Evolutionary conservation across 202 grass and related monocot genomes (phyloP).

Genomic region (Eragrostis tef): DNA sequence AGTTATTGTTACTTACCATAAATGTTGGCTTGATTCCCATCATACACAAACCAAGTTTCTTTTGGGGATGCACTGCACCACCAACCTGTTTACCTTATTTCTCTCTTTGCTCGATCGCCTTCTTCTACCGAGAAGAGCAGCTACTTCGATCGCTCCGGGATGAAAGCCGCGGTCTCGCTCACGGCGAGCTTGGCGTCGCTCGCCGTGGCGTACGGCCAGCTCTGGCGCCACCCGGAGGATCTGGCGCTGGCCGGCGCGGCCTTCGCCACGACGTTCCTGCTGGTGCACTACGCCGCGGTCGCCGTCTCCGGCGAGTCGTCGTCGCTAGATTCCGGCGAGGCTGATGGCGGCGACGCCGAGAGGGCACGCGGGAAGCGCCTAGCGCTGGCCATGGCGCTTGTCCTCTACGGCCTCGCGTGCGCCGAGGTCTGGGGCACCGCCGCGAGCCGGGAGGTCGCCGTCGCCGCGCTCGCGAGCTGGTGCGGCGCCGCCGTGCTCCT

Average conservation of each 20-base stretch:
- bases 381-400: conserved; percentile 27
- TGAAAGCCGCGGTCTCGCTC: not conserved
- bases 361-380: not conserved
- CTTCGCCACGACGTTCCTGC: conserved; percentile 23
- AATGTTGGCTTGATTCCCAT: not conserved
- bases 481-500: conserved; percentile 28
- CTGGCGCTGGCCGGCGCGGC: conserved; percentile 34
- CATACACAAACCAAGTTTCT: not conserved
- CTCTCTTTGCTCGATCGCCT: not conserved
- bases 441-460: conserved; percentile 30
- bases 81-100: not conserved
- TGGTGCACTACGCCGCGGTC: conserved; percentile 29
- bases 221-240: conserved; percentile 10
- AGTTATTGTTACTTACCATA: not conserved
- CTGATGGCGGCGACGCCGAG: not conserved
- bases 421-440: not conserved
- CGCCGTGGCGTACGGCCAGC: conserved; percentile 30
- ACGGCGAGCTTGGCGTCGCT: conserved; percentile 27
- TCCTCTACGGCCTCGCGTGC: conserved; percentile 40
- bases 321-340: too few species aligned
- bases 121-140: not conserved
- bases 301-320: not conserved
- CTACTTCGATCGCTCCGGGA: not conserved
- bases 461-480: conserved; percentile 39
- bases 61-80: not conserved